Percentiles rank a stretch among this genome's conserved stretches.
phyloP scores from a whole-genome alignment of 352 stramenopile species.

The Phytophthora rubi region DNA sequence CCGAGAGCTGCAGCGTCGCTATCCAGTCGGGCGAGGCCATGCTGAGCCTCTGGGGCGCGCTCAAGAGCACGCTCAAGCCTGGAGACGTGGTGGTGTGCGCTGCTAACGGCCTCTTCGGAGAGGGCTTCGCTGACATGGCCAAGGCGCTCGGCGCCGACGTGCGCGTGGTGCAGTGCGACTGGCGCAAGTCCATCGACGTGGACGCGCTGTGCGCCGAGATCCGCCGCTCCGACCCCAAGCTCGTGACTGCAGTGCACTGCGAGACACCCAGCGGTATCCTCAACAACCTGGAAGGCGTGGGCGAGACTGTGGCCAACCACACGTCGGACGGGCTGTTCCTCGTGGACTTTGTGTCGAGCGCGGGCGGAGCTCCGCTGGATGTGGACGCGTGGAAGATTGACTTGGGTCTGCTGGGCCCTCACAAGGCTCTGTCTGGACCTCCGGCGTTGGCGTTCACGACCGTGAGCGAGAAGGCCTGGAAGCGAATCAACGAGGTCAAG shows the following conservation, averaged over 20 bases:
- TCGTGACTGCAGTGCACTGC: slow-evolving; percentile 64
- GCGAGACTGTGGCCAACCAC: slow-evolving; percentile 44
- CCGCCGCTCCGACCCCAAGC: slow-evolving; percentile 46
- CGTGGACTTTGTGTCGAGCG: slow-evolving; percentile 66
- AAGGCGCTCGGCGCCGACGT: slow-evolving; percentile 49
- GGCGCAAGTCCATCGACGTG: slow-evolving; percentile 47
- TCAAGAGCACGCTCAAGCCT: slow-evolving; percentile 51
- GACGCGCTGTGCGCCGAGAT: slow-evolving; percentile 45
- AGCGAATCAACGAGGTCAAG: slow-evolving; percentile 47
- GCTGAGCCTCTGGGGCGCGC: slow-evolving; percentile 56
- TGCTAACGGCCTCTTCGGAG: slow-evolving; percentile 55
- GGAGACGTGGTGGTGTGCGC: slow-evolving; percentile 55
- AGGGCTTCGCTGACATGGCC: slow-evolving; percentile 60
- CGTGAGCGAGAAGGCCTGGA: slow-evolving; percentile 59
- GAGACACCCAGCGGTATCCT: slow-evolving; percentile 59
- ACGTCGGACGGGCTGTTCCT: slow-evolving; percentile 61
- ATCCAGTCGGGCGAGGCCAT: slow-evolving; percentile 71
- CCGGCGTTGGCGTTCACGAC: slow-evolving; percentile 51
- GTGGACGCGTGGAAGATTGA: slow-evolving; percentile 55
- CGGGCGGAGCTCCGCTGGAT: slow-evolving; percentile 42
- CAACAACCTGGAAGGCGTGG: slow-evolving; percentile 50
- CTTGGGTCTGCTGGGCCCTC: slow-evolving; percentile 49
- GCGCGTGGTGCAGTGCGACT: slow-evolving; percentile 44
- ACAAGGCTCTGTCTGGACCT: slow-evolving; percentile 58
- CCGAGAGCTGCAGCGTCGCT: slow-evolving; percentile 41